Conservation (phyloP, 768 basidiomycete genomes). For the Kwoniella sp. region DNA sequence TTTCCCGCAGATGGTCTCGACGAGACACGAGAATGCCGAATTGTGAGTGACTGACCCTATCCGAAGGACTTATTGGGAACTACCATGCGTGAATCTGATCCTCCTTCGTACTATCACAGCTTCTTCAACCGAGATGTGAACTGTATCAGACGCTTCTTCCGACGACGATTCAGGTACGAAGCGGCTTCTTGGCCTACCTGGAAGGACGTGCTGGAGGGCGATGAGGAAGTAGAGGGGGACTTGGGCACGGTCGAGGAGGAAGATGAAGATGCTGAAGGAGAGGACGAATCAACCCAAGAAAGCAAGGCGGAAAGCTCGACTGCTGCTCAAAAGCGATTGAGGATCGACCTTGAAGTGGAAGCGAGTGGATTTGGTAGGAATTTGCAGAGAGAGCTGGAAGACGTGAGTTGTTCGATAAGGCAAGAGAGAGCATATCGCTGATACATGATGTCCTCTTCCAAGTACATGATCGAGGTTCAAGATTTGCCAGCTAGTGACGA, state of each 20-base stretch:
- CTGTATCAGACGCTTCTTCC: constrained; percentile 91
- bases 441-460: constrained; percentile 26
- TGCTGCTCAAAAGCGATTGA: constrained; percentile 41
- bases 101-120: constrained; percentile 61
- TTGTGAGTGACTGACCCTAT: constrained; percentile 77
- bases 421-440: background rate
- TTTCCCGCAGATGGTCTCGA: constrained; percentile 99
- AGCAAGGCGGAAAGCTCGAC: constrained; percentile 20
- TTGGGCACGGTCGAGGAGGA: constrained; percentile 17
- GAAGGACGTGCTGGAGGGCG: constrained; percentile 62
- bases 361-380: constrained; percentile 90
- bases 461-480: constrained; percentile 41
- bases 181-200: constrained; percentile 85
- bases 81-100: too few relatives aligned
- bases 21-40: constrained; percentile 93
- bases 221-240: constrained; percentile 10
- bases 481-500: constrained; percentile 41
- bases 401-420: constrained; percentile 62
- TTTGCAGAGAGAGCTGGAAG: constrained; percentile 78
- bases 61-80: too few relatives aligned
- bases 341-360: constrained; percentile 84
- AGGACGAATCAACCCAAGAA: constrained; percentile 18
- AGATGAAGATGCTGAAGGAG: constrained; percentile 16
- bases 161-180: constrained; percentile 87
- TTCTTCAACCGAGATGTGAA: constrained; percentile 99